phyloP scores from a whole-genome alignment of 2,329 filamentous ascomycete species.

The Ophiostoma sp. region DNA sequence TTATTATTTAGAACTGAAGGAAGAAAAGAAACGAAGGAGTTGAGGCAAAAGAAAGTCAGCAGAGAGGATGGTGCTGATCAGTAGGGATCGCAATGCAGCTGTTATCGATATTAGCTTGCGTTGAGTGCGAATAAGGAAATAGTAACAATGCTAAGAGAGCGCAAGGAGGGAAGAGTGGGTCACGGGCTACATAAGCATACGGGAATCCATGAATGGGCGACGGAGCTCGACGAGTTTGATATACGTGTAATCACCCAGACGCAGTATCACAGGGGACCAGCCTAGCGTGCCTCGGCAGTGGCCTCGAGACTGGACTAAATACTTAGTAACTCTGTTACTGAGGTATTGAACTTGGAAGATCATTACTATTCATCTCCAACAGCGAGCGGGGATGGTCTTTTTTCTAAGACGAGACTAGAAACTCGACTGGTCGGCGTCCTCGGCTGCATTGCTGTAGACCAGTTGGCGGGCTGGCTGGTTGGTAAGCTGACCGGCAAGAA shows the following conservation, averaged over 20 bases:
- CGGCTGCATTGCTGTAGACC: neutral
- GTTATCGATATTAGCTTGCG: neutral
- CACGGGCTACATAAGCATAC: neutral
- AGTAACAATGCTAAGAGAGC: neutral
- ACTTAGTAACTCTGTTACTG: too few species aligned
- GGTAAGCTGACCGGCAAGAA: too few species aligned
- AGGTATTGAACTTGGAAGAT: too few species aligned
- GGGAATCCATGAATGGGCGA: too few species aligned
- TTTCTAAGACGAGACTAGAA: neutral
- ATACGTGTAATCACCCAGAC: neutral
- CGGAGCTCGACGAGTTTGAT: too few species aligned
- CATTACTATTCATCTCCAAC: neutral
- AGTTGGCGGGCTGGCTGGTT: too few species aligned
- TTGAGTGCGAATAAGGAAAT: neutral
- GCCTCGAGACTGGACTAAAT: neutral
- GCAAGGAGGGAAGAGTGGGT: neutral
- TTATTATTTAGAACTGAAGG: too few species aligned
- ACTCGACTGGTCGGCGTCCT: neutral
- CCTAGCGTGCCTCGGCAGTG: neutral
- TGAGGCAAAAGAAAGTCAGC: too few species aligned
- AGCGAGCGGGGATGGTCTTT: constrained; percentile 3
- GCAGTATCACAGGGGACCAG: too few species aligned
- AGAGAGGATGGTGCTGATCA: too few species aligned
- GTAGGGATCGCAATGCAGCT: too few species aligned
- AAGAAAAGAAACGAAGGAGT: too few species aligned